Evolutionary conservation across 352 stramenopile species (phyloP).

Genomic region (Globisporangium heterothallicum): DNA sequence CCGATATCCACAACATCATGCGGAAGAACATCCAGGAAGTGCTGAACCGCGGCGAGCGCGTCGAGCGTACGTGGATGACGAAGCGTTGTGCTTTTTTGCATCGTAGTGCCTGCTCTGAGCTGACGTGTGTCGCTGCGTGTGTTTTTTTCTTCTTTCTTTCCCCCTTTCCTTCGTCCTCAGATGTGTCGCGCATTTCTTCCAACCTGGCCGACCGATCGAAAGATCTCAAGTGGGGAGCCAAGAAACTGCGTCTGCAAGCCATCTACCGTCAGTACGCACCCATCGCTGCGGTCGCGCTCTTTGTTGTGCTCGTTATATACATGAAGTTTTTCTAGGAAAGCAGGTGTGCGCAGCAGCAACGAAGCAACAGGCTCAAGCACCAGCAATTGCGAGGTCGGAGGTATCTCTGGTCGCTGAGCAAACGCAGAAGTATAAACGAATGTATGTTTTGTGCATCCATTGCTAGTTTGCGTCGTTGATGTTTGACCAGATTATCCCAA

Average conservation of each 20-base stretch:
- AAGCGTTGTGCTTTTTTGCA: not conserved
- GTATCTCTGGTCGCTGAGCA: too few species aligned
- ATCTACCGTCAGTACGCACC: conserved; percentile 87
- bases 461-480: too few species aligned
- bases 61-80: conserved; percentile 63
- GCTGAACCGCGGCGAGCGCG: conserved; percentile 86
- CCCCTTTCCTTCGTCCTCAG: conserved; percentile 24
- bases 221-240: conserved; percentile 97
- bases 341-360: conserved; percentile 11
- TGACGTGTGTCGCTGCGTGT: too few species aligned
- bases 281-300: conserved; percentile 73
- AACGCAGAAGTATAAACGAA: too few species aligned
- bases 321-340: conserved; percentile 91
- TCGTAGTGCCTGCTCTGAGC: too few species aligned
- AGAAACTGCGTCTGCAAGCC: conserved; percentile 89
- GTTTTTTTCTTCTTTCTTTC: not conserved
- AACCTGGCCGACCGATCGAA: conserved; percentile 92
- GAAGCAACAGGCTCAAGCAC: not conserved
- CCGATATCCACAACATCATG: conserved; percentile 99
- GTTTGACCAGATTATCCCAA: too few species aligned
- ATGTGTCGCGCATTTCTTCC: conserved; percentile 86
- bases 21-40: conserved; percentile 97
- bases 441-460: too few species aligned
- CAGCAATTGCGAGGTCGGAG: too few species aligned
- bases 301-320: conserved; percentile 87